Conservation (phyloP, 805 yeast species). For the Zygoascus biomembranicola region DNA sequence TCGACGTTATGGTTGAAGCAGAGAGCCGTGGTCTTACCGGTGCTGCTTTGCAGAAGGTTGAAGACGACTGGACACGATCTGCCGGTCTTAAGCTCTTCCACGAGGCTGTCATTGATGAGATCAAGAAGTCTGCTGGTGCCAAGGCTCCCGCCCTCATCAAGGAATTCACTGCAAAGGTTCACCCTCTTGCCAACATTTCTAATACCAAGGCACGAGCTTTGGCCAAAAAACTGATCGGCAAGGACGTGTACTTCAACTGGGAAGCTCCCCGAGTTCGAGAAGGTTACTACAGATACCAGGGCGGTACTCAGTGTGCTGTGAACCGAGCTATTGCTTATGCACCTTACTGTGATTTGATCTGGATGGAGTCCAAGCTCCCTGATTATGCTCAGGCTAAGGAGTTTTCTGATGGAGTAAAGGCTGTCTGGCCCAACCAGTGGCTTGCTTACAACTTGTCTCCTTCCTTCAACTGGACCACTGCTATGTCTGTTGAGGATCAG, state of each 20-base stretch:
- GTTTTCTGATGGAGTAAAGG: constrained; percentile 86
- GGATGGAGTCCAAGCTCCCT: constrained; percentile 98
- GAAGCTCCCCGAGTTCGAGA: constrained; percentile 91
- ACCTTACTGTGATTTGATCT: constrained; percentile 88
- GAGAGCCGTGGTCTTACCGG: constrained; percentile 69
- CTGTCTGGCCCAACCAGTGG: constrained; percentile 83
- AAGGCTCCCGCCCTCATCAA: constrained; percentile 57
- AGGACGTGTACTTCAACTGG: constrained; percentile 88
- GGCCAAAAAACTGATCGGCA: constrained; percentile 68
- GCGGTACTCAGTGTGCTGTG: constrained; percentile 96
- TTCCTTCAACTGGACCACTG: constrained; percentile 95
- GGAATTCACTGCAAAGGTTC: constrained; percentile 58
- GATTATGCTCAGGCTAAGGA: constrained; percentile 90
- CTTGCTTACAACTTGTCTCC: constrained; percentile 94
- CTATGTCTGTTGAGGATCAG: constrained; percentile 82
- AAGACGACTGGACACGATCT: constrained; percentile 68
- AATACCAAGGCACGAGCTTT: constrained; percentile 70
- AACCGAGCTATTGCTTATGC: constrained; percentile 94
- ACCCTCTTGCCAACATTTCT: constrained; percentile 69
- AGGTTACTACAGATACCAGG: constrained; percentile 92
- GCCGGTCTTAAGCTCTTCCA: constrained; percentile 86
- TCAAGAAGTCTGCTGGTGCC: constrained; percentile 48
- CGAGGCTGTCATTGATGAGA: constrained; percentile 83
- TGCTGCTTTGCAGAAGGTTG: constrained; percentile 59
- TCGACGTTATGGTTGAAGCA: constrained; percentile 72